Evolutionary conservation across 306 rosid species (phyloP), one percentile per base, ranked within the genome.

Genomic region (Malus sylvestris): DNA sequence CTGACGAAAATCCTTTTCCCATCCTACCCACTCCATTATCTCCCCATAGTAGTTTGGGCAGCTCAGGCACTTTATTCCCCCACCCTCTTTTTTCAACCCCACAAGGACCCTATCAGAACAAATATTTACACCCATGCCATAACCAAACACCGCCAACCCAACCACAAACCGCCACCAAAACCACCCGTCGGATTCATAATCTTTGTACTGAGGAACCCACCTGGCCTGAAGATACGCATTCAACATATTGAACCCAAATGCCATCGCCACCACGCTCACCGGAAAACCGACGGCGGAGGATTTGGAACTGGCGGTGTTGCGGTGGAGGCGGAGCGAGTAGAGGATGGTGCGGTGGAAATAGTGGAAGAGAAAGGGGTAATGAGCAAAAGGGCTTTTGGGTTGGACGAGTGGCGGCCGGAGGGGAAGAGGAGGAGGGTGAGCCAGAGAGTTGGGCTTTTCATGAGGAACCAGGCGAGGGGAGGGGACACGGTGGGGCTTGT

Each of bases 361-460:
- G 81, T 94, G 97, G 52, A 89, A 9, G 61, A 92, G 91, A 49
- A 73, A 95, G 10, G 83, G 30, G 79, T 38, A 0, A 95, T 89
- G 55, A 95, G 92, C n/a, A 84, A 8, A 3, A 88, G 73, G 29
- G 97, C 75, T 83, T 85, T 87, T 12, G 83, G 83, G 45, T 95
- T 71, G 40, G 91, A 79, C 40, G 85, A 77, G 78, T 89, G 82
- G 10, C 7, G 53, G 60, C 97, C 93, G 3, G 13, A 64, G 18
- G 96, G 96, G 40, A 94, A 87, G 82, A 94, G 85, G 70, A 86
- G 64, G 42, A 92, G 82, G 73, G 96, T 89, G 65, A 94, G 85
- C 91, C 93, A 90, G 3, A 90, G 84, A 0, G 97, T 86, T 6
- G 97, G 97, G 72, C 91, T 88, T 68, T 95, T 97, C 99, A 95